These are phyloP conservation scores for Vachellia collinsii DNA, from an alignment of 306 rosid genomes.

Conservation along the genomic window DNA sequence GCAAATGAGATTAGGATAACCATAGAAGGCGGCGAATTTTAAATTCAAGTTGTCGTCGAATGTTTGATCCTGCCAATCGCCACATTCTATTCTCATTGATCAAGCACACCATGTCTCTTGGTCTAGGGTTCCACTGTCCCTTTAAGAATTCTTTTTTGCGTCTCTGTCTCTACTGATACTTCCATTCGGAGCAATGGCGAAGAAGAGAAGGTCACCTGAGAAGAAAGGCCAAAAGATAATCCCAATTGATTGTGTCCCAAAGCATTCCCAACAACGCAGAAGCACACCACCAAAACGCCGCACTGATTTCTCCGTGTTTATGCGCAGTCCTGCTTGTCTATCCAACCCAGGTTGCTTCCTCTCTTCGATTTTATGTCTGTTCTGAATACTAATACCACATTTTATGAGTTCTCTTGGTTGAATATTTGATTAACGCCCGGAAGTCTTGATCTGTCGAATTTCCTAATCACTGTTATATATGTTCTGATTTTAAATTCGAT, in stretches of 20 bases:
- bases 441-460: conserved; percentile 18
- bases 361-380: not conserved
- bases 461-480: conserved; percentile 5
- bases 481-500: not conserved
- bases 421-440: conserved; percentile 2
- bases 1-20: not conserved
- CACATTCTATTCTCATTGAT: conserved; percentile 24
- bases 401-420: not conserved
- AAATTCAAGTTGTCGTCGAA: conserved; percentile 4
- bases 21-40: conserved; percentile 28
- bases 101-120: not conserved
- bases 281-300: conserved; percentile 45
- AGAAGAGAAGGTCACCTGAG: conserved; percentile 42
- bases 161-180: not conserved
- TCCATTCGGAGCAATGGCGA: conserved; percentile 46
- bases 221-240: conserved; percentile 23
- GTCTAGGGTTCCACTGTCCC: conserved; percentile 23
- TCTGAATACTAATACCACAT: conserved; percentile 7
- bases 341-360: conserved; percentile 31
- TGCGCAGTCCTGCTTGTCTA: conserved; percentile 30
- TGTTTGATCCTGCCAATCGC: conserved; percentile 17
- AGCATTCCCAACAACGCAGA: conserved; percentile 46
- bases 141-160: not conserved
- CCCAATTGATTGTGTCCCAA: conserved; percentile 42
- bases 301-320: conserved; percentile 51